Base-by-base conservation (phyloP, 2,329 filamentous ascomycete genomes). In the Cladosporium austrohemisphaericum region DNA sequence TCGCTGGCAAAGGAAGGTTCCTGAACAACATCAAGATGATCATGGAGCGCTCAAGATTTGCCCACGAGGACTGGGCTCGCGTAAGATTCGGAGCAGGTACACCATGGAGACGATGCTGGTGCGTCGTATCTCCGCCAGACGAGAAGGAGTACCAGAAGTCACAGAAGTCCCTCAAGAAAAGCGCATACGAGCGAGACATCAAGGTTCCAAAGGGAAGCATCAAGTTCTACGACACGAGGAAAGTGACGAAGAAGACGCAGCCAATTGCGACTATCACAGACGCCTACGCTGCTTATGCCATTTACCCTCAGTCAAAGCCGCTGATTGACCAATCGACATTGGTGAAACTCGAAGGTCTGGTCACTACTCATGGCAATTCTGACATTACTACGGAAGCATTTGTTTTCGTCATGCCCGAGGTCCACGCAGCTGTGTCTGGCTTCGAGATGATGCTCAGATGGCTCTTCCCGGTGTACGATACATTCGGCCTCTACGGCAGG, bases 361-460 rank as follows among this genome's bases (percentile, higher is more conserved):
- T 98, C 53, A 90, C 86, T 0, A 88, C 96, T 31, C 90, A 96
- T 69, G 85, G 85, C 0, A 80, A 83, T 10, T 84, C 87, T 7
- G 83, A 88, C 19, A 84, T 85, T 0, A 82, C 83, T 2, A 86
- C 86, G 0, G 93, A 98, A 65, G 93, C 93, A 0, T 96, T 96
- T 60, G 88, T 98, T 4, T 98, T 98, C 63, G 84, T 97, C 58
- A 96, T 98, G 91, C 93, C 93, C 3, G 93, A 98, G 67, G 81
- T 86, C 1, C 89, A 88, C 61, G 85, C 92, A n/a, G 91, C 89
- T 14, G 86, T 98, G 10, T 87, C 83, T 48, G 93, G 93, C 0
- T 95, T 97, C 59, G 93, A 97, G 68, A 96, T 94, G 77, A 85
- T 98, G 77, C 76, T 98, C 26, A 82, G 89, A 37, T 96, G 88